Evolutionary conservation across 2,329 filamentous ascomycete genomes (phyloP).

Genomic region (Cytospora leucostoma): DNA sequence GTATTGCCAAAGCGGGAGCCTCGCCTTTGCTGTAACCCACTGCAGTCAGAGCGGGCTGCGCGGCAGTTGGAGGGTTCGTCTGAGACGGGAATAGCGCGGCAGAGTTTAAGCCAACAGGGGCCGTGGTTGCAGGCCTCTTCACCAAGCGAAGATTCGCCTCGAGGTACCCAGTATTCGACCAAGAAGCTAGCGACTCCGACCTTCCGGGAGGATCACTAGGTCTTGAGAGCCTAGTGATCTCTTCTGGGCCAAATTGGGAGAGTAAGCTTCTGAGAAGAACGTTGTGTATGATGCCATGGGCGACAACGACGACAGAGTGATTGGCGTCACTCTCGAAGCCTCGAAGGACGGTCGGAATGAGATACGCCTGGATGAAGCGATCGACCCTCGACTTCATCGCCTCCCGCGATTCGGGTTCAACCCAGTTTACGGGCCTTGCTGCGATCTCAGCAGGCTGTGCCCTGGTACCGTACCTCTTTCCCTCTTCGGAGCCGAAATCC

Average conservation of each 20-base stretch:
- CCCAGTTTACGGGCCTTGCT: slow-evolving; percentile 28
- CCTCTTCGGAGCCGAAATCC: slow-evolving; percentile 73
- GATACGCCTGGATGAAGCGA: slow-evolving; percentile 64
- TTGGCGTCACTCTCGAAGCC: slow-evolving; percentile 32
- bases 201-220: slow-evolving; percentile 28
- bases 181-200: slow-evolving; percentile 39
- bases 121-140: not conserved
- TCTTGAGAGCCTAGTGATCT: slow-evolving; percentile 30
- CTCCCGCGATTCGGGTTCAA: slow-evolving; percentile 61
- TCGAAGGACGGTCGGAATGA: slow-evolving; percentile 42
- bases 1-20: slow-evolving; percentile 8
- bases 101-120: not conserved
- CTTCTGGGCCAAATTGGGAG: slow-evolving; percentile 47
- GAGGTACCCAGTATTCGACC: slow-evolving; percentile 57
- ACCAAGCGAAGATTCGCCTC: slow-evolving; percentile 33
- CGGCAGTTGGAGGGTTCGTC: not conserved
- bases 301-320: slow-evolving; percentile 65
- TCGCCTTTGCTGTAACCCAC: not conserved
- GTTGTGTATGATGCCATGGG: slow-evolving; percentile 80
- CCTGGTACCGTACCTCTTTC: slow-evolving; percentile 54
- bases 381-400: slow-evolving; percentile 67
- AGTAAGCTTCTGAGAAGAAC: slow-evolving; percentile 67
- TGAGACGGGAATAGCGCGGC: not conserved
- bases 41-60: not conserved
- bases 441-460: slow-evolving; percentile 32